phyloP scores from a whole-genome alignment of 73 alveolate genomes.

The Tetrahymena malaccensis region DNA sequence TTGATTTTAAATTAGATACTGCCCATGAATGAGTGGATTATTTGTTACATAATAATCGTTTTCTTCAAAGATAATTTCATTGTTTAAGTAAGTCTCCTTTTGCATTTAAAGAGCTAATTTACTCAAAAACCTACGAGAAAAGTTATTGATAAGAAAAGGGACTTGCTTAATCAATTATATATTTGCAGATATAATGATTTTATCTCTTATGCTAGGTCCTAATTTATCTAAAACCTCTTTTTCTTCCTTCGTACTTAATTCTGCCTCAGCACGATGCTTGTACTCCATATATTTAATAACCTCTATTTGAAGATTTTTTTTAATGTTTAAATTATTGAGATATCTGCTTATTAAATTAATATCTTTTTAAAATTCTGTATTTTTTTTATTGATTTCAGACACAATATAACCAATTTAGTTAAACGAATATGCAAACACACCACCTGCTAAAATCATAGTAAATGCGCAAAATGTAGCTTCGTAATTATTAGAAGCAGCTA shows the following conservation, averaged over 20 bases:
- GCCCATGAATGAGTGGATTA: neutral
- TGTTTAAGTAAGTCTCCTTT: neutral
- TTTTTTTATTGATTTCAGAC: neutral
- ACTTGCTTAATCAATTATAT: neutral
- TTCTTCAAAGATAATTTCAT: neutral
- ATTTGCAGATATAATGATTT: neutral
- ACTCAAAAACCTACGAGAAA: neutral
- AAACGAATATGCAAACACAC: conserved; percentile 35
- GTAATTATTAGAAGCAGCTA: conserved; percentile 14
- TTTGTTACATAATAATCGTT: neutral
- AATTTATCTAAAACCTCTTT: neutral
- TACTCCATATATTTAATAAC: neutral
- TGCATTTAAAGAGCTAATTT: neutral
- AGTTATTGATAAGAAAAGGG: neutral
- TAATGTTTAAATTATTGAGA: neutral
- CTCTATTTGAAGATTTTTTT: neutral
- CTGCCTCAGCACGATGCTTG: neutral
- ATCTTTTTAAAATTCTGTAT: neutral
- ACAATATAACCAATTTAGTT: conserved; percentile 28
- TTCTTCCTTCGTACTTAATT: neutral
- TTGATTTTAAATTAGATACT: neutral
- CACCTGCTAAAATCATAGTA: conserved; percentile 15
- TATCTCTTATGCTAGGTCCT: neutral
- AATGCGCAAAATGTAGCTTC: neutral
- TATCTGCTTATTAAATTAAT: neutral